These are phyloP conservation scores for Phialemoniopsis sp. DNA, from an alignment of 2,329 filamentous ascomycete species.

Conservation along the genomic window DNA sequence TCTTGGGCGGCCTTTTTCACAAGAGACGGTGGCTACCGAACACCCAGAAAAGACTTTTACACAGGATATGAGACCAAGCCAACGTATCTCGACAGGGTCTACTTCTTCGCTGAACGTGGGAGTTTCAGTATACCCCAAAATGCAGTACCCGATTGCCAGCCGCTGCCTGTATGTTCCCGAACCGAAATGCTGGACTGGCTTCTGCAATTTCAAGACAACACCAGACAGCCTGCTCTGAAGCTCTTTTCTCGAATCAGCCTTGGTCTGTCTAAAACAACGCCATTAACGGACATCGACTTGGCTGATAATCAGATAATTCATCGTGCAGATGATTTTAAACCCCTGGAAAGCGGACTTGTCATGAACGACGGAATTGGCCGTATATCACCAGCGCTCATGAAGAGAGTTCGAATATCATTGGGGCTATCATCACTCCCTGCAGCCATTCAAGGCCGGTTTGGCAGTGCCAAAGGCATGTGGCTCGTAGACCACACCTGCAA, in stretches of 20 bases:
- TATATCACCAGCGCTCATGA: constrained; percentile 59
- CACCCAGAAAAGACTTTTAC: constrained; percentile 25
- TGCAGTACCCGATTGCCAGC: constrained; percentile 17
- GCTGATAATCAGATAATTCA: constrained; percentile 40
- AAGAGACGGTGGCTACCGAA: constrained; percentile 30
- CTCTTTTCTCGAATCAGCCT: constrained; percentile 54
- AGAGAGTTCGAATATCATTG: constrained; percentile 46
- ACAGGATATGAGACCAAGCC: constrained; percentile 21
- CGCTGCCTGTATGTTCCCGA: constrained; percentile 27
- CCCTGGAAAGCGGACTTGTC: constrained; percentile 29
- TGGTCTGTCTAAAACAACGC: constrained; percentile 49
- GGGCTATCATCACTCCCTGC: constrained; percentile 51
- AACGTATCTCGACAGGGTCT: constrained; percentile 35
- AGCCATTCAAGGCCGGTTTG: constrained; percentile 66
- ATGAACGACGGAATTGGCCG: constrained; percentile 66
- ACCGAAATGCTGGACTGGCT: constrained; percentile 52
- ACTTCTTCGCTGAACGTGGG: constrained; percentile 51
- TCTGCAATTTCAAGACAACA: constrained; percentile 39
- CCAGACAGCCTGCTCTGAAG: constrained; percentile 44
- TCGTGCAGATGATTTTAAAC: constrained; percentile 29
- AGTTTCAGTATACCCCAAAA: constrained; percentile 3
- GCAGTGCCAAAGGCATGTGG: constrained; percentile 75
- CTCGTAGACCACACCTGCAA: constrained; percentile 50
- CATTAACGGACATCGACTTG: constrained; percentile 35
- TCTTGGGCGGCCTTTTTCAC: constrained; percentile 44